Evolutionary conservation across 768 basidiomycete species (phyloP).

Genomic region (Chalciporus chontae): DNA sequence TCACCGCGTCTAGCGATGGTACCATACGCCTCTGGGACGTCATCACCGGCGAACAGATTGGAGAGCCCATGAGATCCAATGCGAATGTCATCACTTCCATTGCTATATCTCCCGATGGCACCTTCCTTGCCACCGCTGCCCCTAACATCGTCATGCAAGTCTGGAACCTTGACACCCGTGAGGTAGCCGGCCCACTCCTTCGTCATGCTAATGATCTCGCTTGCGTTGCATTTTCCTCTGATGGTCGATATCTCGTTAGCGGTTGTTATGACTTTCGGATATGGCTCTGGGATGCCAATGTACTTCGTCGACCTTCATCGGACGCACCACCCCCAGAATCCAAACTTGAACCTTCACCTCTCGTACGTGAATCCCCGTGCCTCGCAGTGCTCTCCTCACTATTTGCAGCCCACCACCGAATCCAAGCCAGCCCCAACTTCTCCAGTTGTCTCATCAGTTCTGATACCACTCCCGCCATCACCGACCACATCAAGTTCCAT

Average conservation of each 20-base stretch:
- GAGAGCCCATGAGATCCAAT: constrained; percentile 29
- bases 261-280: constrained; percentile 29
- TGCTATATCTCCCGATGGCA: constrained; percentile 30
- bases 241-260: constrained; percentile 26
- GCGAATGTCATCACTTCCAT: constrained; percentile 29
- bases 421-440: background rate
- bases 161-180: constrained; percentile 27
- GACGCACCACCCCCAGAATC: constrained; percentile 9
- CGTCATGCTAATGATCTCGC: constrained; percentile 28
- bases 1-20: constrained; percentile 29
- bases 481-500: constrained; percentile 16
- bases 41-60: constrained; percentile 26
- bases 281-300: constrained; percentile 27
- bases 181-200: constrained; percentile 17
- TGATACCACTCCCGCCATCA: constrained; percentile 24
- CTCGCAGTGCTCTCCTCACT: constrained; percentile 1
- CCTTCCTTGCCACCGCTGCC: constrained; percentile 31
- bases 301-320: constrained; percentile 16
- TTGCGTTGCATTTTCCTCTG: constrained; percentile 31
- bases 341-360: constrained; percentile 6
- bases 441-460: constrained; percentile 8
- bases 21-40: constrained; percentile 32
- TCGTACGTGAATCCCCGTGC: constrained; percentile 6
- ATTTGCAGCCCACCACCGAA: constrained; percentile 8
- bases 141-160: constrained; percentile 28